Base-by-base conservation (phyloP, 2,329 filamentous ascomycete genomes). In the Neofusicoccum parvum region DNA sequence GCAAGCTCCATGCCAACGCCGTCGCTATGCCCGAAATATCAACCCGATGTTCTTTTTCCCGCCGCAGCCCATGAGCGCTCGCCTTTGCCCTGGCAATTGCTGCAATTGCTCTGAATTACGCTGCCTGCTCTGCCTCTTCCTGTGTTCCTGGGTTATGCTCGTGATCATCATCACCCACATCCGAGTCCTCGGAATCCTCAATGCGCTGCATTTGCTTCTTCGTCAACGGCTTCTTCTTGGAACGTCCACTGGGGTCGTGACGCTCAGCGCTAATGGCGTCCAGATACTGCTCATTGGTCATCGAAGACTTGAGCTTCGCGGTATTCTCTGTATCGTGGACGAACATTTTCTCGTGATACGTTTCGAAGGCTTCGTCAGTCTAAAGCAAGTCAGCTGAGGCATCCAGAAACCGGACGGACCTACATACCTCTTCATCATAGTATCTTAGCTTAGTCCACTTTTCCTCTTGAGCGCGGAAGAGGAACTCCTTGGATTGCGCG, bases 391-490 rank as follows among this genome's bases (percentile, higher is more conserved):
- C 20, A 27, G 10, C 3, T 6, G 5, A 2, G 10, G 23, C 15
- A 23, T 27, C 3, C 0, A 39, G 34, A 10, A 50, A 37, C 51
- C n/a, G 10, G n/a, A 11, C 15, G 9, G 49, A 32, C 1, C 15
- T 36, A 60, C 70, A 62, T 71, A 84, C 87, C 72, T 95, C 90
- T 76, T 96, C 92, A 74, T 96, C 92, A 60, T 90, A 85, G 82
- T 94, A 97, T 67, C 87, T 84, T 76, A 97, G 85, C 67, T 84
- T 86, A 69, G 87, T 86, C 95, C 95, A 99, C 65, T 84, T 81
- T 75, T 99, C 94, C 62, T 88, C 86, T 80, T 96, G 91, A 49
- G 96, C 92, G 50, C 85, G 81, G 70, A 90, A 87, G 69, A 98
- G 86, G 36, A 92, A 87, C 73, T 90, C 85, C 68, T 86, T 89